Percentiles rank a stretch among this genome's conserved stretches.
Conservation (phyloP, 148 eudicot species). For the Silene latifolia region DNA sequence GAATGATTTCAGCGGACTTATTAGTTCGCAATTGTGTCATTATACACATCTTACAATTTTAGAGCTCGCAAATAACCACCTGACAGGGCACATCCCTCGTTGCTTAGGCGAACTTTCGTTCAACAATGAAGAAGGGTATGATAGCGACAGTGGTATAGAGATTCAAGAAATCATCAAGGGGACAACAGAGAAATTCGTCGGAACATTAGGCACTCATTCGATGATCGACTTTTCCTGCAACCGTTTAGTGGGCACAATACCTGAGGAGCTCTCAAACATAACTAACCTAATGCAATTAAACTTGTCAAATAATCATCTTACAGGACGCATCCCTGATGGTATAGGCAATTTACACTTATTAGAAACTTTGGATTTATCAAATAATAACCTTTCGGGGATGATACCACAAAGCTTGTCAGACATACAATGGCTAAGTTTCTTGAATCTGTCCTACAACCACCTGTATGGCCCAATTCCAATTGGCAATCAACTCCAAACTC, state of each 20-base stretch:
- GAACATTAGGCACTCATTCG: background rate
- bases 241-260: constrained; percentile 32
- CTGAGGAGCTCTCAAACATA: constrained; percentile 29
- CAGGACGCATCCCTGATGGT: constrained; percentile 20
- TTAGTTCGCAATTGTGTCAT: background rate
- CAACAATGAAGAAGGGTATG: no score
- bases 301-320: constrained; percentile 25
- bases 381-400: constrained; percentile 21
- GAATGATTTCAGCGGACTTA: background rate
- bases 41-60: background rate
- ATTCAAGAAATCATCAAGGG: background rate
- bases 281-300: background rate
- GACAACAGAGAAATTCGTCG: background rate
- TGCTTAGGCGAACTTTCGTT: background rate
- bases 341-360: constrained; percentile 13
- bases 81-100: background rate
- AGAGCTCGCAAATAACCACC: background rate
- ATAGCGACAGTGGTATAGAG: background rate
- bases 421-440: background rate
- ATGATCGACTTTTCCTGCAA: constrained; percentile 40
- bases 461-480: constrained; percentile 29
- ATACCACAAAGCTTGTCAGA: constrained; percentile 24
- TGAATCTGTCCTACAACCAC: constrained; percentile 27
- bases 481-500: constrained; percentile 27
- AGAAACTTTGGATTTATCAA: constrained; percentile 23